Conservation (phyloP, 2,329 filamentous ascomycete species). For the Nemania diffusa region DNA sequence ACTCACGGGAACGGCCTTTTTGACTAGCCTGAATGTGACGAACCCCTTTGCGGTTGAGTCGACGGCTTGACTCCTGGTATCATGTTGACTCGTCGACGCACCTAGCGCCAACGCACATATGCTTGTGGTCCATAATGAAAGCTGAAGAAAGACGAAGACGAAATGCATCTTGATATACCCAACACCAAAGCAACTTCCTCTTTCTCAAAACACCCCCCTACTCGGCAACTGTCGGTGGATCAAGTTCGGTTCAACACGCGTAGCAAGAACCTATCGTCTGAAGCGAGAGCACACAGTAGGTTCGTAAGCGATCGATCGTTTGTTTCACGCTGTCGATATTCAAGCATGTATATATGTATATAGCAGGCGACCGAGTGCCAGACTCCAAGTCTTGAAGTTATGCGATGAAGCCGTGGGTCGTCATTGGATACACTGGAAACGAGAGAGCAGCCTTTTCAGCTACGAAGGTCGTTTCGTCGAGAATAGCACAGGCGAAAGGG, state of each 20-base stretch:
- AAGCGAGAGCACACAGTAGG: slow-evolving; percentile 22
- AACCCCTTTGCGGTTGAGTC: slow-evolving; percentile 39
- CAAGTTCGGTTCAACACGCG: slow-evolving; percentile 12
- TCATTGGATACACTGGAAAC: slow-evolving; percentile 40
- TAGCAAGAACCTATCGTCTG: slow-evolving; percentile 20
- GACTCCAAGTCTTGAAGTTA: slow-evolving; percentile 49
- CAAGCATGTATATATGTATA: slow-evolving; percentile 22
- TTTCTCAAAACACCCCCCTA: slow-evolving; percentile 26
- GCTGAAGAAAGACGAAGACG: slow-evolving; percentile 53
- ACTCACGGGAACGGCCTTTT: slow-evolving; percentile 52
- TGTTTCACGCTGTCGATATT: slow-evolving; percentile 28
- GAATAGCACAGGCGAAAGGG: slow-evolving; percentile 32
- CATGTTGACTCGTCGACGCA: slow-evolving; percentile 15
- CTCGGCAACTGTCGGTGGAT: slow-evolving; percentile 1
- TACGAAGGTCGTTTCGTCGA: slow-evolving; percentile 4
- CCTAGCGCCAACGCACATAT: slow-evolving; percentile 61
- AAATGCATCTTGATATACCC: slow-evolving; percentile 45
- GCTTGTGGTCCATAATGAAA: slow-evolving; percentile 60
- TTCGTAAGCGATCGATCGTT: slow-evolving; percentile 33
- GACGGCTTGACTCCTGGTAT: slow-evolving; percentile 32
- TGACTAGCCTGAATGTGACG: slow-evolving; percentile 56
- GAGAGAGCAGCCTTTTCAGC: slow-evolving; percentile 31
- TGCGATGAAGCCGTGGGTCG: slow-evolving; percentile 42
- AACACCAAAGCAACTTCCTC: slow-evolving; percentile 27
- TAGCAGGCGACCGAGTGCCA: slow-evolving; percentile 45